Evolutionary conservation across 805 yeast species (phyloP).

Genomic region (Jamesozyma jinghongensis): DNA sequence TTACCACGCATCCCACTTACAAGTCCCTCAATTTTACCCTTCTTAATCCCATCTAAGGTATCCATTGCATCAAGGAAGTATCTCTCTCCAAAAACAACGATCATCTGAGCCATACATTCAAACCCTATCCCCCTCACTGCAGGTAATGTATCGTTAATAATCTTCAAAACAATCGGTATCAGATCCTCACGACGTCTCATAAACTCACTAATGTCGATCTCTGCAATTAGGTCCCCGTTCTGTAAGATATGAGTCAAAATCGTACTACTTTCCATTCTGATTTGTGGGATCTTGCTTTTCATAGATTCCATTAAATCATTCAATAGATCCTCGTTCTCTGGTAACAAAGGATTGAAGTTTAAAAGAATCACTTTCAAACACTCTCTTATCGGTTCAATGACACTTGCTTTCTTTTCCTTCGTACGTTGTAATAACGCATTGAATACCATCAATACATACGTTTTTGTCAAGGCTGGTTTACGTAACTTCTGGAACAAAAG

Average conservation of each 20-base stretch:
- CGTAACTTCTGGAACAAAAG: slow-evolving; percentile 59
- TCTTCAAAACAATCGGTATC: slow-evolving; percentile 38
- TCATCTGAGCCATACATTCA: slow-evolving; percentile 67
- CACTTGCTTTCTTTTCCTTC: slow-evolving; percentile 78
- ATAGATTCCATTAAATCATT: slow-evolving; percentile 52
- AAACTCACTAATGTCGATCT: slow-evolving; percentile 11
- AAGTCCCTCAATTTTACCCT: slow-evolving; percentile 5
- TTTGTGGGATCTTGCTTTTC: slow-evolving; percentile 75
- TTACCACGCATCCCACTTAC: background rate
- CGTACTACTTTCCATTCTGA: slow-evolving; percentile 60
- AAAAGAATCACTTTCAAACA: slow-evolving; percentile 59
- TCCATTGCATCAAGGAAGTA: slow-evolving; percentile 47
- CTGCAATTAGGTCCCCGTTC: slow-evolving; percentile 9
- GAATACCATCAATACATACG: slow-evolving; percentile 40
- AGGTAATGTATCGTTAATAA: slow-evolving; percentile 76
- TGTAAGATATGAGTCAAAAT: slow-evolving; percentile 49
- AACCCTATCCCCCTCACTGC: slow-evolving; percentile 73
- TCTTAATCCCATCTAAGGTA: slow-evolving; percentile 11
- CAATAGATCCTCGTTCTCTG: slow-evolving; percentile 35
- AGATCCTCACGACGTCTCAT: slow-evolving; percentile 1
- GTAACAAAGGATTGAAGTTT: slow-evolving; percentile 34
- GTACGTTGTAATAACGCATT: slow-evolving; percentile 67
- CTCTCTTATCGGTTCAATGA: slow-evolving; percentile 56
- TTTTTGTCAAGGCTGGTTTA: slow-evolving; percentile 41
- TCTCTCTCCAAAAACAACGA: slow-evolving; percentile 75